Base-by-base conservation (phyloP, 345 rosid species). In the Syzygium aqueum region DNA sequence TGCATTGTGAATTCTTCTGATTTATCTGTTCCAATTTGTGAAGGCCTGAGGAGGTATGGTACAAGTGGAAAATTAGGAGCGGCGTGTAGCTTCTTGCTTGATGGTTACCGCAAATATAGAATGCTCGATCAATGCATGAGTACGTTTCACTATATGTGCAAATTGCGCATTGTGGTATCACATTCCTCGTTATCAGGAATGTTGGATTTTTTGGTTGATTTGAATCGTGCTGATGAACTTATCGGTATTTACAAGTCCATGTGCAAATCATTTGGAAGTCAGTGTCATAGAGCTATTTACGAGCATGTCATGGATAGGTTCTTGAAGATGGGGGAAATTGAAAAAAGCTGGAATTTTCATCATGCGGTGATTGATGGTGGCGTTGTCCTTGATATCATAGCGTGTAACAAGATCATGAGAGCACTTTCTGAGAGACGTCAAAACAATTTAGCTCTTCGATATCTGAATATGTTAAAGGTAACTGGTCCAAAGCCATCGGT, bases 401-500 rank as follows among this genome's bases (percentile, higher is more conserved):
- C 92, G 25, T 94, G 94, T 61, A 94, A 94, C 87, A 94, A 90
- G 87, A 56, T 92, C 85, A 77, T 94, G 67, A 93, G 84, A 84
- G 53, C 43, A 87, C 91, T 94, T 84, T 91, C 89, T 2, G 30
- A 84, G 86, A 80, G 87, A 12, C 84, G n/a, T 87, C 87, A 90
- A 57, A 86, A 86, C 51, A 89, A 86, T 53, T 59, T 86, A 85
- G 93, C 94, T 87, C 83, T 86, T 73, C 65, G 5, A 46, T 84
- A 91, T 77, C 90, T 94, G 84, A 78, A 89, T 67, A 84, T 89
- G 89, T 21, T 93, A 30, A 84, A 91, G 30, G 46, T 46, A 73
- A 87, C 86, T 89, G 94, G 95, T 84, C 95, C 94, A 10, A 85
- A 53, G 65, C 94, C 94, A 12, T 92, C 67, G 88, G 92, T 90